Percentiles rank a stretch among this genome's conserved stretches.
Conservation (phyloP, 169 alveolate genomes). For the Toxoplasma gondii region DNA sequence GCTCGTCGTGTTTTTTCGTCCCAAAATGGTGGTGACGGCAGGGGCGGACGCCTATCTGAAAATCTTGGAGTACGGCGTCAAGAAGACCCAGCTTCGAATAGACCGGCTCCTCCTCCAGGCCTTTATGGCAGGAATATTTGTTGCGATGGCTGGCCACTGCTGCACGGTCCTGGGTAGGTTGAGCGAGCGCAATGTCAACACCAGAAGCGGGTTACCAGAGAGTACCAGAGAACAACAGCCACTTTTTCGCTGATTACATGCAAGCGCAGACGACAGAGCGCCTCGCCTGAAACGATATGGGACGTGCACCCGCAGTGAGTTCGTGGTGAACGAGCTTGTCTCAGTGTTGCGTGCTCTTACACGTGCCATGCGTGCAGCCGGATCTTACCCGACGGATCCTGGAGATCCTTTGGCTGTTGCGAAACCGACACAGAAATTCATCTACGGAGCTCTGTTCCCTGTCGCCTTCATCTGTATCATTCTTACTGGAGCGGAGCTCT, state of each 20-base stretch:
- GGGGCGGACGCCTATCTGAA: slow-evolving; percentile 37
- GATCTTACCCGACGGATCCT: slow-evolving; percentile 21
- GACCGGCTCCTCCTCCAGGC: slow-evolving; percentile 51
- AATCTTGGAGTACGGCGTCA: slow-evolving; percentile 27
- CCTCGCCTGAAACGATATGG: too few relatives aligned
- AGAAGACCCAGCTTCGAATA: slow-evolving; percentile 36
- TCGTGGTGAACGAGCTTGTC: background rate
- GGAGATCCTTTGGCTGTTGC: slow-evolving; percentile 44
- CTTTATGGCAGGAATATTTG: slow-evolving; percentile 52
- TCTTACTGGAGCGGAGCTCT: slow-evolving; percentile 64
- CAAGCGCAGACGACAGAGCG: too few relatives aligned
- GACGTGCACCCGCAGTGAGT: background rate
- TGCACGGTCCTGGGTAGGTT: slow-evolving; percentile 40
- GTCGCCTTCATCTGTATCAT: slow-evolving; percentile 52
- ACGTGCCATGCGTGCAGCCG: slow-evolving; percentile 29
- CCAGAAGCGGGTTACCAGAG: too few relatives aligned
- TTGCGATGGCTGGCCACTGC: slow-evolving; percentile 55
- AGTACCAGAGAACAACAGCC: too few relatives aligned
- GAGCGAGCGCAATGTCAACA: background rate
- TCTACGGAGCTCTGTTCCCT: slow-evolving; percentile 45
- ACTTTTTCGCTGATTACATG: too few relatives aligned
- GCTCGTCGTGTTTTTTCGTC: background rate
- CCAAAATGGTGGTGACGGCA: slow-evolving; percentile 53
- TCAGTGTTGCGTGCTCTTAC: background rate
- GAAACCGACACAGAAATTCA: slow-evolving; percentile 40